These are phyloP conservation scores for Pisolithus microcarpus DNA, from an alignment of 768 basidiomycete genomes.

Conservation along the genomic window DNA sequence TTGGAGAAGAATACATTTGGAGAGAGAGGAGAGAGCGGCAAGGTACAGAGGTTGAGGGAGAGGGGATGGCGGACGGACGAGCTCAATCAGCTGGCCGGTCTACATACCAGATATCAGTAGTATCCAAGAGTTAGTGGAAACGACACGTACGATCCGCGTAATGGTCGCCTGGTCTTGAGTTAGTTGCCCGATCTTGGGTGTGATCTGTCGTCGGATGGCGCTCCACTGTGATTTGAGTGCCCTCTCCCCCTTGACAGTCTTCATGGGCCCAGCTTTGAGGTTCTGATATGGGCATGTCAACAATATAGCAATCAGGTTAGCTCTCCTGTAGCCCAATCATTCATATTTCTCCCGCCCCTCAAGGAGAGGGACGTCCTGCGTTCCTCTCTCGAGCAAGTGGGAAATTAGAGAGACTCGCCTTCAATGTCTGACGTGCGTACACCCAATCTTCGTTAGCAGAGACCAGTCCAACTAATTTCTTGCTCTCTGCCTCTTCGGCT, in stretches of 20 bases:
- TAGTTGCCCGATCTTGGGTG: slow-evolving; percentile 81
- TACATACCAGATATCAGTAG: slow-evolving; percentile 4
- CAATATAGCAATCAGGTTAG: neutral
- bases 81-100: slow-evolving; percentile 37
- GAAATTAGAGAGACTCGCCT: slow-evolving; percentile 33
- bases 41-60: slow-evolving; percentile 45
- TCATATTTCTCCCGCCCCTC: neutral
- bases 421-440: slow-evolving; percentile 44
- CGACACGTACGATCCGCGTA: slow-evolving; percentile 44
- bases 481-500: slow-evolving; percentile 25
- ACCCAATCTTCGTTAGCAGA: slow-evolving; percentile 61
- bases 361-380: neutral
- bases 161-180: slow-evolving; percentile 64
- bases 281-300: slow-evolving; percentile 28
- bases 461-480: slow-evolving; percentile 43
- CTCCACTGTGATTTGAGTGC: slow-evolving; percentile 55
- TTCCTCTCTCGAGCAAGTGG: neutral
- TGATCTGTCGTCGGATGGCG: slow-evolving; percentile 67
- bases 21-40: slow-evolving; percentile 78
- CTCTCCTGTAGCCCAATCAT: neutral
- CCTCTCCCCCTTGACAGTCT: slow-evolving; percentile 52
- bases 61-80: slow-evolving; percentile 29
- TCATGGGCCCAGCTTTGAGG: slow-evolving; percentile 61
- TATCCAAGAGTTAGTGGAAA: slow-evolving; percentile 3
- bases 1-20: slow-evolving; percentile 83